Conservation (phyloP, 2,329 filamentous ascomycete species). For the Lachnellula hyalina region DNA sequence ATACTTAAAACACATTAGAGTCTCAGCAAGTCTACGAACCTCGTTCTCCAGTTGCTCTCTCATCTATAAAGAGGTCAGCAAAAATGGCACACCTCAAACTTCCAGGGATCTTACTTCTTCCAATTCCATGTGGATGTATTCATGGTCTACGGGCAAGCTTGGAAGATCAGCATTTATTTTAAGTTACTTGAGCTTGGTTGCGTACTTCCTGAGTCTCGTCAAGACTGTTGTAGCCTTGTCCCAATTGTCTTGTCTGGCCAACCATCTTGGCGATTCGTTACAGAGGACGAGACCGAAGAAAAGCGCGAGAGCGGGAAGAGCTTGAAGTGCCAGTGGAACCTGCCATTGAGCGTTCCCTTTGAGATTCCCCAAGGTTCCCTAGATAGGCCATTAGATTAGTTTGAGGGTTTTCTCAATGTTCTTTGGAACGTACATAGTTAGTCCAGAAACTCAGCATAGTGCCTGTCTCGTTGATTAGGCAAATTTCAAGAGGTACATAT, state of each 20-base stretch:
- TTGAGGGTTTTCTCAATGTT: slow-evolving; percentile 29
- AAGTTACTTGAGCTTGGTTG: background rate
- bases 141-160: slow-evolving; percentile 45
- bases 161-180: slow-evolving; percentile 37
- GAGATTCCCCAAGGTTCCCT: slow-evolving; percentile 30
- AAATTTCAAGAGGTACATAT: too few species aligned
- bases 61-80: slow-evolving; percentile 28
- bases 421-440: slow-evolving; percentile 43
- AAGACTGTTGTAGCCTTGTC: slow-evolving; percentile 55
- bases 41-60: slow-evolving; percentile 44
- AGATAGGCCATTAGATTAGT: background rate
- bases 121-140: slow-evolving; percentile 47
- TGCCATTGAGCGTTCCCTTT: slow-evolving; percentile 42
- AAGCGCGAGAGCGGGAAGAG: slow-evolving; percentile 57
- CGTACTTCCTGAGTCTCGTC: slow-evolving; percentile 39
- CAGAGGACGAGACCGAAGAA: slow-evolving; percentile 57
- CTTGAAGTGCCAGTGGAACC: slow-evolving; percentile 60
- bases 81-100: slow-evolving; percentile 5
- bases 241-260: slow-evolving; percentile 63
- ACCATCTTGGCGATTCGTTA: slow-evolving; percentile 59
- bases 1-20: background rate
- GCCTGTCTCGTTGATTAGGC: slow-evolving; percentile 21
- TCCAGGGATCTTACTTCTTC: slow-evolving; percentile 43
- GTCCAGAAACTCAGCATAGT: slow-evolving; percentile 40
- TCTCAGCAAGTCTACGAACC: slow-evolving; percentile 20